Percentiles rank a stretch among this genome's conserved stretches.
phyloP scores from a whole-genome alignment of 192 early-diverging fungal species.

The Chytriomyces confervae region DNA sequence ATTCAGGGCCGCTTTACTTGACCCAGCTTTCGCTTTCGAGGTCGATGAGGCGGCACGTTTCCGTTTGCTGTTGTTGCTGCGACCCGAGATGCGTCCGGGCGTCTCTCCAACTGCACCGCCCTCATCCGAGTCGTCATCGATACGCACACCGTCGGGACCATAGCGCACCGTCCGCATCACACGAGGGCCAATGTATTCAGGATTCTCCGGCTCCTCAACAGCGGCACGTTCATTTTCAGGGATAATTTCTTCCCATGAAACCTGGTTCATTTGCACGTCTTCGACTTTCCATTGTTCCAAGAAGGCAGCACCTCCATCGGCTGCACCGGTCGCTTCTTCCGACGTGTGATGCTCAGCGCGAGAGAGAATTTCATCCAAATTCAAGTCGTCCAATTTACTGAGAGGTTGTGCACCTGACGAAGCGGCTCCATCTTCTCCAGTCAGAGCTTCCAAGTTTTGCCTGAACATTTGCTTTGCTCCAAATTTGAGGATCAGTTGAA shows the following conservation, averaged over 20 bases:
- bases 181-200: slow-evolving; percentile 33
- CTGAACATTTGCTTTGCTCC: slow-evolving; percentile 97
- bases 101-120: slow-evolving; percentile 14
- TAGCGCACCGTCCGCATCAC: slow-evolving; percentile 29
- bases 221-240: slow-evolving; percentile 81
- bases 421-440: slow-evolving; percentile 52
- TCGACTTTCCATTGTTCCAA: slow-evolving; percentile 92
- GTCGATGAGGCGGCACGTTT: slow-evolving; percentile 25
- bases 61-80: slow-evolving; percentile 29
- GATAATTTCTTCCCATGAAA: slow-evolving; percentile 97
- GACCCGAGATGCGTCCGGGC: slow-evolving; percentile 5
- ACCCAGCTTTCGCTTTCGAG: slow-evolving; percentile 31
- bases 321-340: slow-evolving; percentile 58
- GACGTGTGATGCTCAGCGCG: slow-evolving; percentile 89
- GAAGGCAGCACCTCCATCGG: slow-evolving; percentile 85
- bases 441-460: slow-evolving; percentile 52
- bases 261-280: slow-evolving; percentile 75
- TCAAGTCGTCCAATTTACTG: slow-evolving; percentile 88
- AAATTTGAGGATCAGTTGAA: slow-evolving; percentile 96
- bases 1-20: slow-evolving; percentile 50
- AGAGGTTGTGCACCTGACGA: neutral
- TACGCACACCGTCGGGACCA: slow-evolving; percentile 35
- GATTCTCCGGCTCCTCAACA: slow-evolving; percentile 67
- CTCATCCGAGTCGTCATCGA: slow-evolving; percentile 30
- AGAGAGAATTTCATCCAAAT: slow-evolving; percentile 96